phyloP scores from a whole-genome alignment of 2,329 filamentous ascomycete species.

The Pseudogymnoascus pannorum region DNA sequence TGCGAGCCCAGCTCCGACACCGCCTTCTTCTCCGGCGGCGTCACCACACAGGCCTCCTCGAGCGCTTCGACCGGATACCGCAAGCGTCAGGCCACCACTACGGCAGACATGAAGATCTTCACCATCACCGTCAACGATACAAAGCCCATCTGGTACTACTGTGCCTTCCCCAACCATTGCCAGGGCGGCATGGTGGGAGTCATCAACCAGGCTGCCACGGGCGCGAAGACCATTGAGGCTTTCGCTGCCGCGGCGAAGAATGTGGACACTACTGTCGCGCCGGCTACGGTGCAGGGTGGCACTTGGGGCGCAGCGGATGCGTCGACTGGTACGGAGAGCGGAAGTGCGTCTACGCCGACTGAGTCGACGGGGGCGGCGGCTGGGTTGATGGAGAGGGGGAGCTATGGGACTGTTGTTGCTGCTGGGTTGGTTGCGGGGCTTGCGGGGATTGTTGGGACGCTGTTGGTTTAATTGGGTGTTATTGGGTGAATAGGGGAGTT shows the following conservation, averaged over 20 bases:
- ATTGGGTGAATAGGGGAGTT: background rate
- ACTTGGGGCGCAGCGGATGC: slow-evolving; percentile 12
- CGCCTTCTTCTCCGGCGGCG: slow-evolving; percentile 20
- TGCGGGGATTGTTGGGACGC: background rate
- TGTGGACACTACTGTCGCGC: background rate
- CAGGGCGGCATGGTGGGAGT: slow-evolving; percentile 42
- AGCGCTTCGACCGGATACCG: slow-evolving; percentile 18
- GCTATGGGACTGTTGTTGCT: background rate
- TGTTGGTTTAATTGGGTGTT: background rate
- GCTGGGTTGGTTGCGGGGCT: background rate
- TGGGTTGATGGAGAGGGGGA: background rate
- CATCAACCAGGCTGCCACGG: slow-evolving; percentile 34
- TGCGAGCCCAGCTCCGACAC: slow-evolving; percentile 27
- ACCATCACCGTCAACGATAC: slow-evolving; percentile 34
- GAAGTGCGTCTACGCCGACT: background rate
- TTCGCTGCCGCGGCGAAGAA: background rate
- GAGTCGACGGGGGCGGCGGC: background rate
- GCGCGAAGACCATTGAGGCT: slow-evolving; percentile 12
- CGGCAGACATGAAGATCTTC: slow-evolving; percentile 25
- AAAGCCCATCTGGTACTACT: slow-evolving; percentile 39
- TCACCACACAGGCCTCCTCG: slow-evolving; percentile 15
- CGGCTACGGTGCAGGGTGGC: slow-evolving; percentile 17
- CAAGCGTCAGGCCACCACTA: slow-evolving; percentile 20
- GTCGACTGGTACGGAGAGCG: background rate
- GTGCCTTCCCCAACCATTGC: slow-evolving; percentile 35